These are phyloP conservation scores for Astragalus membranaceus DNA, from an alignment of 306 rosid species.

Conservation along the genomic window DNA sequence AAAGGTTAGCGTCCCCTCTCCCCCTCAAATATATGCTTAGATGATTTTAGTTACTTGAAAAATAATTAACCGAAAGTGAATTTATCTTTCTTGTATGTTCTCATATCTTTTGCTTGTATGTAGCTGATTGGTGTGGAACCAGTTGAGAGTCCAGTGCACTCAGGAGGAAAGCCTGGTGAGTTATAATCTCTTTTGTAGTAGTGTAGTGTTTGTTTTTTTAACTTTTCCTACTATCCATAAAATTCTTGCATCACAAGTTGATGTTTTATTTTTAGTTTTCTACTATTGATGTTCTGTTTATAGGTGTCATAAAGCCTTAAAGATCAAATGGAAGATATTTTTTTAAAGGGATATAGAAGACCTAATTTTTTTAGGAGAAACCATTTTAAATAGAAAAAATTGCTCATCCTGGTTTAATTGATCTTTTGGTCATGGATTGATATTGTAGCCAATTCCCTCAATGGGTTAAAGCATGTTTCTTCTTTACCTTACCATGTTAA, in stretches of 20 bases:
- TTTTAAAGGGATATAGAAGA: not conserved
- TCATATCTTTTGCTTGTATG: conserved; percentile 18
- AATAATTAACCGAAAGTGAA: conserved; percentile 1
- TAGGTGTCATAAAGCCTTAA: not conserved
- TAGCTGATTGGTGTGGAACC: conserved; percentile 78
- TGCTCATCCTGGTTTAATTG: not conserved
- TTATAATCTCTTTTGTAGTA: not conserved
- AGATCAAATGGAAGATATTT: not conserved
- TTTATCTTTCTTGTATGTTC: not conserved
- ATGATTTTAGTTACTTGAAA: not conserved
- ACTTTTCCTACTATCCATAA: not conserved
- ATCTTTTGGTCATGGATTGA: not conserved
- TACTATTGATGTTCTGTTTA: not conserved
- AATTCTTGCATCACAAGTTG: conserved; percentile 1
- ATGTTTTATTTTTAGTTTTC: not conserved
- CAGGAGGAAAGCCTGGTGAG: conserved; percentile 88
- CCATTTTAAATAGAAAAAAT: not conserved
- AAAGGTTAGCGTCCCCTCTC: conserved; percentile 37
- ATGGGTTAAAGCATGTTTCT: too few species aligned
- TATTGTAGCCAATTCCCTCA: not conserved
- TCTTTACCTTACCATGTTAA: not conserved
- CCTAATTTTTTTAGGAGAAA: not conserved
- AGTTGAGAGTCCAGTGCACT: conserved; percentile 65
- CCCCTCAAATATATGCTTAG: not conserved
- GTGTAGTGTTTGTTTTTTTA: not conserved